Conservation (phyloP, 805 yeast genomes). For the Metschnikowia drakensbergensis region DNA sequence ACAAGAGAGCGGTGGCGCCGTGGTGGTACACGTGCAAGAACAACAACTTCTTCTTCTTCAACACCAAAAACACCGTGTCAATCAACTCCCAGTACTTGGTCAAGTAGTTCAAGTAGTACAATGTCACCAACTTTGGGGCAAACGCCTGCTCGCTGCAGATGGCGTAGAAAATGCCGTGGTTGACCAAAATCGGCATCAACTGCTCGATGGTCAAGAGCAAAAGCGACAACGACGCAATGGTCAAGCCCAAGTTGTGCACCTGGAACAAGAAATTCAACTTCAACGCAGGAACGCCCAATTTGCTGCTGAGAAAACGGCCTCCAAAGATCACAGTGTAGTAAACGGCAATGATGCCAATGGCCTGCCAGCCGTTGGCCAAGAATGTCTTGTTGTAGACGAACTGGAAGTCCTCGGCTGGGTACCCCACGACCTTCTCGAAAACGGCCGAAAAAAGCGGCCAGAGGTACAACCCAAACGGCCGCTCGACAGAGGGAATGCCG, state of each 20-base stretch:
- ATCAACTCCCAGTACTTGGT: constrained; percentile 85
- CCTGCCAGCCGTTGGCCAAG: constrained; percentile 59
- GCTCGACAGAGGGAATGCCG: constrained; percentile 34
- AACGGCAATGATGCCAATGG: constrained; percentile 38
- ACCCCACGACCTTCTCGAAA: constrained; percentile 45
- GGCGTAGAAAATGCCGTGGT: constrained; percentile 78
- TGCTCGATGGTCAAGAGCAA: constrained; percentile 78
- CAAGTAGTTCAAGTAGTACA: constrained; percentile 88
- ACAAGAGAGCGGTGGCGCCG: constrained; percentile 94
- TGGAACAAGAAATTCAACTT: constrained; percentile 76
- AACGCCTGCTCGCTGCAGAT: constrained; percentile 76
- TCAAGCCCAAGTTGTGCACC: constrained; percentile 75
- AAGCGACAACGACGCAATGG: constrained; percentile 62
- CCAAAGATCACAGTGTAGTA: constrained; percentile 51
- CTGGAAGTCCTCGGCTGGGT: constrained; percentile 62
- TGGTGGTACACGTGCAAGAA: constrained; percentile 96
- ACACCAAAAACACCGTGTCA: constrained; percentile 87
- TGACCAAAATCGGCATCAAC: constrained; percentile 67
- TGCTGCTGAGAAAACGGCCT: constrained; percentile 63
- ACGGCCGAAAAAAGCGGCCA: constrained; percentile 64
- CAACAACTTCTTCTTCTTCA: constrained; percentile 86
- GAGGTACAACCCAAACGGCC: constrained; percentile 55
- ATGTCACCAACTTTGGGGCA: constrained; percentile 76
- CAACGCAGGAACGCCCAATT: constrained; percentile 55
- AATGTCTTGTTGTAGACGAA: constrained; percentile 66